Evolutionary conservation across 768 basidiomycete species (phyloP).

Genomic region (Stropharia rugosoannulata): DNA sequence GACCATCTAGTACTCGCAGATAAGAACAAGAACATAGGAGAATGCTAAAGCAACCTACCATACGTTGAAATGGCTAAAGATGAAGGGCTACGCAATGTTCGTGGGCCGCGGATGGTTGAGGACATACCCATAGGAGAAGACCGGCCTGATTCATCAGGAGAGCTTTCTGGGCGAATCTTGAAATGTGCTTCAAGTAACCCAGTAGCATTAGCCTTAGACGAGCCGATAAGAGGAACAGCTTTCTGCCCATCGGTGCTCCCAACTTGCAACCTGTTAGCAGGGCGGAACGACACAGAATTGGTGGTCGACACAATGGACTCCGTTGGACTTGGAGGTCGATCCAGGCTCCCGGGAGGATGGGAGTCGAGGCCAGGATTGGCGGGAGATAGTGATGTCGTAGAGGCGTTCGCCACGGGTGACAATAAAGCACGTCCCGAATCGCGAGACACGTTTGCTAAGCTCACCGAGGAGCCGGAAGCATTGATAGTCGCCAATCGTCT

Average conservation of each 20-base stretch:
- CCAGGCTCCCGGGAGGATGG: conserved; percentile 30
- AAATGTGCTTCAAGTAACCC: conserved; percentile 81
- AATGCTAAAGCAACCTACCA: conserved; percentile 41
- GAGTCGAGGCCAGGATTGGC: conserved; percentile 1
- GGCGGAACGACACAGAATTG: conserved; percentile 60
- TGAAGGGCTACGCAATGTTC: conserved; percentile 49
- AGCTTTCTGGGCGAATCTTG: conserved; percentile 62
- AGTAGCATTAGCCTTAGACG: conserved; percentile 78
- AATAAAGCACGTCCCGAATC: conserved; percentile 39
- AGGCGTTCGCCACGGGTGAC: conserved; percentile 35
- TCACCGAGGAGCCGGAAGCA: conserved; percentile 64
- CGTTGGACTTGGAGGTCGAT: conserved; percentile 76
- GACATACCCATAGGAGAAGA: conserved; percentile 73
- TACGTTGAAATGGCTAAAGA: conserved; percentile 67
- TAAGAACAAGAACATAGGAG: neutral
- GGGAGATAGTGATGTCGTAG: conserved; percentile 28
- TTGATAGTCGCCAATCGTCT: conserved; percentile 76
- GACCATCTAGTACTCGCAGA: conserved; percentile 60
- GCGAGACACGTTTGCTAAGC: conserved; percentile 39
- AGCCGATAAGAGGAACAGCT: conserved; percentile 87
- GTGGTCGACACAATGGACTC: conserved; percentile 78
- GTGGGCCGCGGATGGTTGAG: conserved; percentile 48
- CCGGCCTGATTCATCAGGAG: conserved; percentile 72
- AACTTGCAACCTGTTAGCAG: conserved; percentile 62
- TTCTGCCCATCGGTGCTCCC: conserved; percentile 78